A percentile compares a stretch with the other conserved stretches of the same genome.
Conservation (phyloP, 495 filamentous ascomycete species). For the Annulohypoxylon nitens region DNA sequence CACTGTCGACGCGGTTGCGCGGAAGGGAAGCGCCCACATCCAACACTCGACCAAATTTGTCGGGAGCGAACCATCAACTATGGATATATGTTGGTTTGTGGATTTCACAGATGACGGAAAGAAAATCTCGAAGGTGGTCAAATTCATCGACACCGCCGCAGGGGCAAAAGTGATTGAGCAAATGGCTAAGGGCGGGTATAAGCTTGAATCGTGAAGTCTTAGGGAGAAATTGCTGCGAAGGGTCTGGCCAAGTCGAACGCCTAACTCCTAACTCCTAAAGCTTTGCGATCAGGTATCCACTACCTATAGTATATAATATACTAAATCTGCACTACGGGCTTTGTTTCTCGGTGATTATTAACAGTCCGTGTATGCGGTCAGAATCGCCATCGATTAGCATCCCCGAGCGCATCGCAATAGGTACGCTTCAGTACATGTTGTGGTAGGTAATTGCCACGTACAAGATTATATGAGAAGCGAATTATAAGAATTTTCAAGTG, state of each 20-base stretch:
- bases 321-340: background rate
- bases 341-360: background rate
- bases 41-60: constrained; percentile 14
- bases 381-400: background rate
- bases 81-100: constrained; percentile 29
- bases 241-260: background rate
- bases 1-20: constrained; percentile 12
- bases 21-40: constrained; percentile 13
- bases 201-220: background rate
- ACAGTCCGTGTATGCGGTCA: background rate
- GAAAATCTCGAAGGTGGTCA: constrained; percentile 12
- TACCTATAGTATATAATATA: background rate
- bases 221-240: constrained; percentile 1
- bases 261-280: background rate
- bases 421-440: background rate
- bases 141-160: constrained; percentile 20
- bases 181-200: constrained; percentile 4
- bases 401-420: background rate
- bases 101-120: constrained; percentile 29
- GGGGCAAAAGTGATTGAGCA: constrained; percentile 13
- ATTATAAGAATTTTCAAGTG: background rate
- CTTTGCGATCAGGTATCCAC: background rate
- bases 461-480: background rate
- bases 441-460: background rate
- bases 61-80: background rate